A percentile compares a stretch with the other conserved stretches of the same genome.
These are phyloP conservation scores for Bacidia rubella DNA, from an alignment of 495 filamentous ascomycete species.

Conservation along the genomic window DNA sequence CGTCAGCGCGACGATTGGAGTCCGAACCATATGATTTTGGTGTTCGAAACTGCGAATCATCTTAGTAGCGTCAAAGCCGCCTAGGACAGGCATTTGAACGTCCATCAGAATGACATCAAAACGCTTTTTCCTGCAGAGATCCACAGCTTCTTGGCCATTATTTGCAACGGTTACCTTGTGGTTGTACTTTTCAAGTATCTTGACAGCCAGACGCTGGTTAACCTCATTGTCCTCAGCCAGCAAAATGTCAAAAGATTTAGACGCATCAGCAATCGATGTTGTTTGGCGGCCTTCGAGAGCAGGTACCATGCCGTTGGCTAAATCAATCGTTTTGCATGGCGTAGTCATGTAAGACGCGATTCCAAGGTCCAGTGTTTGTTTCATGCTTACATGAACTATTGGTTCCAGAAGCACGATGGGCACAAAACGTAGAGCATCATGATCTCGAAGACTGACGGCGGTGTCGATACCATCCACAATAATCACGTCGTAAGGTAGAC, in stretches of 20 bases:
- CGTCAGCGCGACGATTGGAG: conserved; percentile 93
- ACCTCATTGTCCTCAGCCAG: conserved; percentile 97
- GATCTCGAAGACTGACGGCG: conserved; percentile 65
- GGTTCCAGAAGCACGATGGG: conserved; percentile 90
- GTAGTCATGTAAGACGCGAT: conserved; percentile 99
- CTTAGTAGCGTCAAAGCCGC: conserved; percentile 92
- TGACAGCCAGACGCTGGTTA: conserved; percentile 90
- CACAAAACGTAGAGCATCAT: conserved; percentile 95
- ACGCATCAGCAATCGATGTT: conserved; percentile 83
- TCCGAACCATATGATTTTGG: conserved; percentile 59
- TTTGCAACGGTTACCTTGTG: conserved; percentile 92
- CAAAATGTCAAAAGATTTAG: conserved; percentile 89
- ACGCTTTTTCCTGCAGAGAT: conserved; percentile 58
- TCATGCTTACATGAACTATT: conserved; percentile 80
- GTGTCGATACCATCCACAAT: conserved; percentile 91
- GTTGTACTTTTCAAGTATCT: conserved; percentile 96
- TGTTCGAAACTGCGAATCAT: conserved; percentile 94
- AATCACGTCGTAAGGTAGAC: conserved; percentile 81
- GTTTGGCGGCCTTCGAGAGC: conserved; percentile 89
- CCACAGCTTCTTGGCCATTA: conserved; percentile 85
- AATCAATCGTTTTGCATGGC: conserved; percentile 84
- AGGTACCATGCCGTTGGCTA: conserved; percentile 97
- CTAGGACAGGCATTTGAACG: conserved; percentile 99
- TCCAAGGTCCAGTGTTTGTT: conserved; percentile 87
- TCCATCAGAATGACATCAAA: conserved; percentile 99